These are phyloP conservation scores for Lichtheimia ornata DNA, from an alignment of 371 early-diverging fungal genomes.

Conservation along the genomic window DNA sequence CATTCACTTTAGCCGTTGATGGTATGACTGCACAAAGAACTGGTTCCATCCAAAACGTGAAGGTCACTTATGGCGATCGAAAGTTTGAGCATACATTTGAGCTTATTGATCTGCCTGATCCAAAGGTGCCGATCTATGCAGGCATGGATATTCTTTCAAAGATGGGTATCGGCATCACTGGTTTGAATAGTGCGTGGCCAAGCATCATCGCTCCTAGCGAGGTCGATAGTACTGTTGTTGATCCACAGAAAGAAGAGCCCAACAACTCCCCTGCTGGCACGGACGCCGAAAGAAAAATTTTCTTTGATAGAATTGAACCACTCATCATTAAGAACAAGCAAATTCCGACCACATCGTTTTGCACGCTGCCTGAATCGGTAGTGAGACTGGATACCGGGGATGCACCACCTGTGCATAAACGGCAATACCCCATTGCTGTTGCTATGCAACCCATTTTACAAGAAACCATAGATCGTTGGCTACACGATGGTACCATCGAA, in stretches of 20 bases:
- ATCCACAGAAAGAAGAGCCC: background rate
- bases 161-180: background rate
- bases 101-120: background rate
- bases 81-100: background rate
- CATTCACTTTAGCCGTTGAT: no score
- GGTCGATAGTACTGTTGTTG: background rate
- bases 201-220: background rate
- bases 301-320: background rate
- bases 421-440: conserved; percentile 17
- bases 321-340: conserved; percentile 7
- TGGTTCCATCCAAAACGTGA: no score
- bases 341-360: conserved; percentile 13
- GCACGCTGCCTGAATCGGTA: conserved; percentile 19
- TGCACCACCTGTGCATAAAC: background rate
- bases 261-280: background rate
- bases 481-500: conserved; percentile 6
- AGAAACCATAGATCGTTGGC: conserved; percentile 10
- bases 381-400: conserved; percentile 8
- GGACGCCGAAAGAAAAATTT: background rate
- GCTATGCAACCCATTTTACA: conserved; percentile 1
- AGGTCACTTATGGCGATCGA: no score
- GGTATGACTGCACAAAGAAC: no score
- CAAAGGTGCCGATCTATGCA: background rate
- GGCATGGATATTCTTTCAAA: background rate
- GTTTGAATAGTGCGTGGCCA: background rate